A percentile compares a stretch with the other conserved stretches of the same genome.
Evolutionary conservation across 352 stramenopile species (phyloP).

Genomic region (Globisporangium spiculum): DNA sequence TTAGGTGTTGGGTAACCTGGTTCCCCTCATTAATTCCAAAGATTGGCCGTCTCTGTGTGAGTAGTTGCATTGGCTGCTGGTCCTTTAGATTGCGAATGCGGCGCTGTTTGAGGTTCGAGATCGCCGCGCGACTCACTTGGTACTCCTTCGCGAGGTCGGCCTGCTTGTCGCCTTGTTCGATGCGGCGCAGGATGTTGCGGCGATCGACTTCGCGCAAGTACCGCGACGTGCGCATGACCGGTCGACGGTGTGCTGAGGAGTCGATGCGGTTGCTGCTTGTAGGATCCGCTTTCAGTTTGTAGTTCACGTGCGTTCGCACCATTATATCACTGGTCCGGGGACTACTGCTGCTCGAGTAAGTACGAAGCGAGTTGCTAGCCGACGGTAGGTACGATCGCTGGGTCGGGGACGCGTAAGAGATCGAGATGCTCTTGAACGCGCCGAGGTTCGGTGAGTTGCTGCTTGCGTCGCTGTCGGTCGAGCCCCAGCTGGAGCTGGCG

Average conservation of each 20-base stretch:
- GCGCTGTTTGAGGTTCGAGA: constrained; percentile 68
- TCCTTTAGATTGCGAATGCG: constrained; percentile 29
- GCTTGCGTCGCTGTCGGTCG: not conserved
- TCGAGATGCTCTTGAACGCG: constrained; percentile 9
- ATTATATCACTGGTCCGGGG: no score
- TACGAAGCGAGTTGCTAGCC: not conserved
- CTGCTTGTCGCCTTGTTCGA: constrained; percentile 60
- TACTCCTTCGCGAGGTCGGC: constrained; percentile 65
- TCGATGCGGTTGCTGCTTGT: no score
- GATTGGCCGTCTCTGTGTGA: constrained; percentile 26
- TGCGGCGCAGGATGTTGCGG: constrained; percentile 43
- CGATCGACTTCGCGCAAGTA: constrained; percentile 23
- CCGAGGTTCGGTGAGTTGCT: constrained; percentile 1
- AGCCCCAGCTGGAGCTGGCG: not conserved
- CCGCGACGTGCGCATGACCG: constrained; percentile 6
- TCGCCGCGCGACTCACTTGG: constrained; percentile 56
- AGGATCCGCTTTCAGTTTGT: no score
- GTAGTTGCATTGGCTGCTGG: constrained; percentile 30
- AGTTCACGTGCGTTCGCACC: not conserved
- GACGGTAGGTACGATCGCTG: not conserved
- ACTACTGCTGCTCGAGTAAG: not conserved
- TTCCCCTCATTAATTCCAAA: no score
- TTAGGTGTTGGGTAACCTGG: no score
- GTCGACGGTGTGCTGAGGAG: no score
- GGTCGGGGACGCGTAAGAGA: not conserved